phyloP scores from a whole-genome alignment of 768 basidiomycete genomes.

The Boletus patriciae region DNA sequence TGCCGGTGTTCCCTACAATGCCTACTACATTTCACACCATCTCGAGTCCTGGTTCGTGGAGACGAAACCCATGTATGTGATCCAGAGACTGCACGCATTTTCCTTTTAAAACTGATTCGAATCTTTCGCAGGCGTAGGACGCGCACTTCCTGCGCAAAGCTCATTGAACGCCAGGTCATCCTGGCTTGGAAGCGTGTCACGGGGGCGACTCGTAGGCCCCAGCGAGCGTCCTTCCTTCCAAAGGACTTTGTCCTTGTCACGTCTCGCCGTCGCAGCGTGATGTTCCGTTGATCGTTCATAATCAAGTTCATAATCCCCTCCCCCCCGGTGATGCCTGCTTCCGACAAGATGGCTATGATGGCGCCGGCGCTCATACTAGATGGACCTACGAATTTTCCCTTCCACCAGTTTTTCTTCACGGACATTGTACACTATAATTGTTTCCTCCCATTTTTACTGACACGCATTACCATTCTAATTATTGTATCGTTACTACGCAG shows the following conservation, averaged over 20 bases:
- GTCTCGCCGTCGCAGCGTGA: constrained; percentile 51
- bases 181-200: constrained; percentile 64
- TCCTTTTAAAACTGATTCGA: not conserved
- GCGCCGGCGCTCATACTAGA: constrained; percentile 14
- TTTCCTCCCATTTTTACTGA: not conserved
- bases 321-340: constrained; percentile 17
- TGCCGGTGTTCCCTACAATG: constrained; percentile 9
- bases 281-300: constrained; percentile 31
- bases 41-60: constrained; percentile 31
- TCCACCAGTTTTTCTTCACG: not conserved
- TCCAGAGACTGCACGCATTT: not conserved
- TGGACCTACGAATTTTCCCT: constrained; percentile 1
- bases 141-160: constrained; percentile 41
- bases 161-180: constrained; percentile 58
- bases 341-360: constrained; percentile 9
- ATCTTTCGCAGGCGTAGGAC: constrained; percentile 20
- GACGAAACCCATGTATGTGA: constrained; percentile 24
- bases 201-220: constrained; percentile 48
- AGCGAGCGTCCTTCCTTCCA: constrained; percentile 53
- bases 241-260: constrained; percentile 65
- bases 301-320: no score
- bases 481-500: constrained; percentile 8
- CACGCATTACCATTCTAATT: constrained; percentile 3
- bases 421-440: constrained; percentile 6
- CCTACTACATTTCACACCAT: constrained; percentile 12